Percentiles rank a stretch among this genome's conserved stretches.
phyloP scores from a whole-genome alignment of 257 asterid genomes.

The Plantago elongata region DNA sequence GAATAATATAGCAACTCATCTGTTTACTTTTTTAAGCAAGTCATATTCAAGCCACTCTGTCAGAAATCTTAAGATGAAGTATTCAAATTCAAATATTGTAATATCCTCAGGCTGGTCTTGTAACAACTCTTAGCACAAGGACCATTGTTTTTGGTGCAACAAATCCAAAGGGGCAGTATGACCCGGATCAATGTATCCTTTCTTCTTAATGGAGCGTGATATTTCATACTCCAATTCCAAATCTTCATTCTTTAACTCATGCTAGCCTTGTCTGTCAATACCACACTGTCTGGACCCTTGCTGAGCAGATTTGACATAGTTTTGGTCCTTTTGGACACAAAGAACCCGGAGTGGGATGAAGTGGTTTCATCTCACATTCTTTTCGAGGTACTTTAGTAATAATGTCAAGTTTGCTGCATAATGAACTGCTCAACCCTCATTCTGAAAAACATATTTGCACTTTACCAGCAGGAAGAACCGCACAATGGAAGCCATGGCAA shows the following conservation, averaged over 20 bases:
- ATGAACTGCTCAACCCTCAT: conserved; percentile 10
- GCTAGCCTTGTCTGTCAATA: conserved; percentile 88
- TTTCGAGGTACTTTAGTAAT: conserved; percentile 51
- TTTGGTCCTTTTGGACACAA: conserved; percentile 89
- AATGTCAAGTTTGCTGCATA: conserved; percentile 13
- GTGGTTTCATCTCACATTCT: conserved; percentile 98
- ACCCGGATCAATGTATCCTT: conserved; percentile 89
- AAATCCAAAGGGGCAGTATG: conserved; percentile 97
- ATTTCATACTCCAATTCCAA: conserved; percentile 1
- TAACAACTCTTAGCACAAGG: conserved; percentile 91
- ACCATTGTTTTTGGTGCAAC: conserved; percentile 95
- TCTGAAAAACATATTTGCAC: conserved; percentile 21
- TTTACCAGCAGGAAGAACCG: conserved; percentile 47
- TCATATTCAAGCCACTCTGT: conserved; percentile 8
- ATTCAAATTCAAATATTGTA: conserved; percentile 5
- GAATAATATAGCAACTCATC: too few species aligned
- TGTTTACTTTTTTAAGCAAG: too few species aligned
- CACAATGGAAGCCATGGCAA: conserved; percentile 42
- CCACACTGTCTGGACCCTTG: conserved; percentile 95
- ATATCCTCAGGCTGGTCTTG: conserved; percentile 90
- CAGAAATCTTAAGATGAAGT: neutral
- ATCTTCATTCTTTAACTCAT: conserved; percentile 35
- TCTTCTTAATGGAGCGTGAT: conserved; percentile 5
- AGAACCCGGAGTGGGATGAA: conserved; percentile 94
- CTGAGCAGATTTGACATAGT: conserved; percentile 96